Evolutionary conservation across 305 asterid species (phyloP).

Genomic region (Fraxinus platypoda): DNA sequence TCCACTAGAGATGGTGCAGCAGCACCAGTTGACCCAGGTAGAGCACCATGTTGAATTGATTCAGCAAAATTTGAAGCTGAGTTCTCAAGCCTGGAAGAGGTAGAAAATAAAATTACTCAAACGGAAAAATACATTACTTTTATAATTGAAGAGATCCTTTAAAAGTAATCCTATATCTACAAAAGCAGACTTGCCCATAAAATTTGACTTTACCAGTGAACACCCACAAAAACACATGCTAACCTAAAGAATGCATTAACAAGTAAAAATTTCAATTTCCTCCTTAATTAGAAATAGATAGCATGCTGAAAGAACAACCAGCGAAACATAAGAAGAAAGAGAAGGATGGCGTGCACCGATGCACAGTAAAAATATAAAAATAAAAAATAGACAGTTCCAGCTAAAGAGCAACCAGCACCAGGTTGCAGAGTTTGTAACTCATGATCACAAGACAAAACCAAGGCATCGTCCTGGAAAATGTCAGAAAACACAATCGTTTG

Average conservation of each 20-base stretch:
- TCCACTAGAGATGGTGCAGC: slow-evolving; percentile 73
- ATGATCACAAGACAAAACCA: neutral
- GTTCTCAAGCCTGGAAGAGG: neutral
- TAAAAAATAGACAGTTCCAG: neutral
- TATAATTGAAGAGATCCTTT: neutral
- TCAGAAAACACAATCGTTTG: neutral
- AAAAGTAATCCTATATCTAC: neutral
- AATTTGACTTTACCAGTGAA: neutral
- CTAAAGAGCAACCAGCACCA: neutral
- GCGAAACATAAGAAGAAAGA: neutral
- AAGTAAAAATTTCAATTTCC: neutral
- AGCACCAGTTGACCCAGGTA: slow-evolving; percentile 54
- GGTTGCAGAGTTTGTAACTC: neutral
- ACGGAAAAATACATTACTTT: neutral
- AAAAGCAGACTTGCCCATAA: neutral
- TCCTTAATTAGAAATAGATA: neutral
- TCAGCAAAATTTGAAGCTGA: slow-evolving; percentile 39
- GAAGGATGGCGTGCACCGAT: neutral
- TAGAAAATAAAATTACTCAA: neutral
- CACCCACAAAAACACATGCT: neutral
- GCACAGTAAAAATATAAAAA: neutral
- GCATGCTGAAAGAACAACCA: neutral
- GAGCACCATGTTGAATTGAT: slow-evolving; percentile 67
- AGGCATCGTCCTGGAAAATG: neutral
- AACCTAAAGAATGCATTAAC: neutral